Conservation (phyloP, 257 asterid genomes). For the Solanum paucissectum region DNA sequence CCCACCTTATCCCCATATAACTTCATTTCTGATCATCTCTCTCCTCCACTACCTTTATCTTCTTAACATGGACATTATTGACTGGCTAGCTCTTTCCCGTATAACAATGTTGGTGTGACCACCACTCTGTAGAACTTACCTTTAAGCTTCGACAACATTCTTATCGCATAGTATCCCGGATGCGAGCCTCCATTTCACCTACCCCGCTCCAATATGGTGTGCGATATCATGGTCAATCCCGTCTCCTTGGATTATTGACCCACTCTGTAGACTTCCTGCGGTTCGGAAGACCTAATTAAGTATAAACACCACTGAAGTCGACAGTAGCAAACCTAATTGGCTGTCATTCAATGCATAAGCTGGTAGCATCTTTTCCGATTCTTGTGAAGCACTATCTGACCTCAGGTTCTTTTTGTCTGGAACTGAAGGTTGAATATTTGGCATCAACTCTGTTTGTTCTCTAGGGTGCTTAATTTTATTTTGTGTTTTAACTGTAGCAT, state of each 20-base stretch:
- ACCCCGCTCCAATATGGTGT: not conserved
- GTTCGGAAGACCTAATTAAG: not conserved
- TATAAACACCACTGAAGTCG: not conserved
- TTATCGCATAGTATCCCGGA: not conserved
- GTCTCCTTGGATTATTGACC: not conserved
- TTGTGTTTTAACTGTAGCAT: not conserved
- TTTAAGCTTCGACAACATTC: not conserved
- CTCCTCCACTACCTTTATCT: not conserved
- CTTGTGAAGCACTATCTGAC: not conserved
- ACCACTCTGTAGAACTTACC: not conserved
- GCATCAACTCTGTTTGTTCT: not conserved
- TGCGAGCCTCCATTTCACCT: not conserved
- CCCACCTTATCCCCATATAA: not conserved
- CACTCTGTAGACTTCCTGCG: not conserved
- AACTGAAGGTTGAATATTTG: not conserved
- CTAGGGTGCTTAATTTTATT: not conserved
- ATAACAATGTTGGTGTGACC: not conserved
- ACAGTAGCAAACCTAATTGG: not conserved
- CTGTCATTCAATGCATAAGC: not conserved
- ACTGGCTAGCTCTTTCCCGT: not conserved
- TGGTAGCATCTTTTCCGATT: not conserved
- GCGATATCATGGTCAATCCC: not conserved
- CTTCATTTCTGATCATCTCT: not conserved
- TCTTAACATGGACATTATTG: not conserved
- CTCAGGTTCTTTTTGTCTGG: not conserved